Base-by-base conservation (phyloP, 2,329 filamentous ascomycete species). In the Fusarium austroafricanum region DNA sequence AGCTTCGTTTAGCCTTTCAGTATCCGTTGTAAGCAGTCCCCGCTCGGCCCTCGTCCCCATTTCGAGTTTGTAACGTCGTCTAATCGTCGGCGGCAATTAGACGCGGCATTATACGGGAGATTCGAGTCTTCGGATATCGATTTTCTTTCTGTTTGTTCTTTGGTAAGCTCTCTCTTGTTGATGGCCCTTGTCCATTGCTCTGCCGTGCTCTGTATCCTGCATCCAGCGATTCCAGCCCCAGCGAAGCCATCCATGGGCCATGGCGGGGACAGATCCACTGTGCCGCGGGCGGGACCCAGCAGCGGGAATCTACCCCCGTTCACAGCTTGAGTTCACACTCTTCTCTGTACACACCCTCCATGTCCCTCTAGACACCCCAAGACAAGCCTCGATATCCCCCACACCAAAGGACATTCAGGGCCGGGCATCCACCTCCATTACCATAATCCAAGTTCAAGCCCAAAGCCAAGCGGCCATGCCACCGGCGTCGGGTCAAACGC, bases 301-400 rank as follows among this genome's bases (percentile, higher is more conserved):
- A 63, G 57, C 65, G 68, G 71, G 51, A 67, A 63, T 73, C 39
- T 61, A 72, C 60, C 61, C 61, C 69, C 69, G 60, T 64, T 57
- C 62, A 61, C 61, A 66, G 7, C 14, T 11, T 33, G 31, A 33
- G 55, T 52, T 66, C 43, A 63, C 52, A 40, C 47, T n/a, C 44
- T 51, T 39, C 26, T 29, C 52, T 59, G 38, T 15, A 54, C 55
- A 68, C 55, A 17, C 60, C 60, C 57, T 49, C 45, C 42, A 20
- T 49, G 28, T 42, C 55, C 62, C 65, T 57, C 9, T 10, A 26
- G 26, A 26, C 26, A 26, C 26, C 26, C 26, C 26, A 58, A 56
- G 61, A 51, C 59, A 46, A 42, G 35, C 39, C 57, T 52, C 26
- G 21, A 58, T 17, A 56, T 60, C 65, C 63, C 65, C 57, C 71